Base-by-base conservation (phyloP, 1,139 yeast genomes). In the Candida tropicalis region DNA sequence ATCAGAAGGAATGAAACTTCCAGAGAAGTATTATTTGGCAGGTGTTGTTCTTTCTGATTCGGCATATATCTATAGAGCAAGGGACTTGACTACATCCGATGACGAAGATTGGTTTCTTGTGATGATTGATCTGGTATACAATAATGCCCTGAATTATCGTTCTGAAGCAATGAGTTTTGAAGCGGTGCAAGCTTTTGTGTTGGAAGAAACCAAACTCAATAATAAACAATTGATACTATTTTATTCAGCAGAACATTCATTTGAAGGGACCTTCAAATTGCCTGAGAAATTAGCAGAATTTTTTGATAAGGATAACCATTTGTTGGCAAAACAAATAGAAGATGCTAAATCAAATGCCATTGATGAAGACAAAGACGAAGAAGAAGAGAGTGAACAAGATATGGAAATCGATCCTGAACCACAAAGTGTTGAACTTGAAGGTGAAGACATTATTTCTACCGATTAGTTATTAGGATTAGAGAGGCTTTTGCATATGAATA, bases 21-120 rank as follows among this genome's bases (percentile, higher is more conserved):
- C 62, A 3, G 41, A 50, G 5, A 53, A 54, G 23, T 69, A 68
- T 45, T 39, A 51, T 2, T 52, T 69, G 23, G 48, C 59, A 0
- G 68, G 69, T 1, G 60, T 68, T 11, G 54, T 68, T 5, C 35
- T 66, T n/a, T 59, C 62, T 5, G 71, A 65, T 36, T 38, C 50
- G 4, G 64, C 65, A 36, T 70, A 66, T 47, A 60, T 55, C 28
- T 61, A 60, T 45, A 57, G 47, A 33, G 32, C 49, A n/a, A 50
- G 46, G 35, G 38, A 37, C 3, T 15, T 35, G 4, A 40, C 31
- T 2, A 25, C 33, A 5, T 8, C 15, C 4, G 15, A 29, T 8
- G 47, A 39, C 6, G 49, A 52, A 16, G 45, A 49, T 18, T 63
- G 65, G 65, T 49, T 59, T 1, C 52, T 55, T 45, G 51, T 52